Conservation (phyloP, 495 filamentous ascomycete genomes). For the Cairneyella variabilis region DNA sequence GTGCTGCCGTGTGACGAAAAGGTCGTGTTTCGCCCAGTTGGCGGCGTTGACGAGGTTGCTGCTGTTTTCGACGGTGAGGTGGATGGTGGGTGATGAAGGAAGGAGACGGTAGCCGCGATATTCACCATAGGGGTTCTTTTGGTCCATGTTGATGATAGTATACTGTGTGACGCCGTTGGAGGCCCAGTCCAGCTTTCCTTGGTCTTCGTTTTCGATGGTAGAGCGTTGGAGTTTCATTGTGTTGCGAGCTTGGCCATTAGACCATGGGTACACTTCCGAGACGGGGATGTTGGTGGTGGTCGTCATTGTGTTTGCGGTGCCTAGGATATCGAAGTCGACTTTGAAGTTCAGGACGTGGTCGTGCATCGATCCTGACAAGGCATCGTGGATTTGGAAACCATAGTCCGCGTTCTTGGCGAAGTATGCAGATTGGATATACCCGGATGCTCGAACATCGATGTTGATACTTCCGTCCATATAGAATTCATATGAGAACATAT, state of each 20-base stretch:
- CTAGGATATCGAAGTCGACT: constrained; percentile 50
- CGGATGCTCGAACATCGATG: constrained; percentile 50
- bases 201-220: constrained; percentile 38
- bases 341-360: constrained; percentile 60
- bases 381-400: constrained; percentile 53
- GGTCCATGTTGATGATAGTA: constrained; percentile 42
- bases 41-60: constrained; percentile 40
- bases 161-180: constrained; percentile 44
- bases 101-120: constrained; percentile 51
- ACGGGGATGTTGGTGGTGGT: neutral
- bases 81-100: constrained; percentile 37
- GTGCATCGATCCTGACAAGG: constrained; percentile 51
- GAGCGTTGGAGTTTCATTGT: constrained; percentile 29
- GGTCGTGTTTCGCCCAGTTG: constrained; percentile 43
- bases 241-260: neutral
- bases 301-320: constrained; percentile 36
- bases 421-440: constrained; percentile 54
- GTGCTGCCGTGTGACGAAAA: constrained; percentile 47
- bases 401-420: constrained; percentile 49
- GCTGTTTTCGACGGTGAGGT: constrained; percentile 44
- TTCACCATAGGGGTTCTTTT: constrained; percentile 46
- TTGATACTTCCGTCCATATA: constrained; percentile 53
- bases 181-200: constrained; percentile 40
- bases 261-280: constrained; percentile 11
- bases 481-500: constrained; percentile 42